phyloP scores from a whole-genome alignment of 1,139 yeast genomes.

The Saccharomycopsis phalli region DNA sequence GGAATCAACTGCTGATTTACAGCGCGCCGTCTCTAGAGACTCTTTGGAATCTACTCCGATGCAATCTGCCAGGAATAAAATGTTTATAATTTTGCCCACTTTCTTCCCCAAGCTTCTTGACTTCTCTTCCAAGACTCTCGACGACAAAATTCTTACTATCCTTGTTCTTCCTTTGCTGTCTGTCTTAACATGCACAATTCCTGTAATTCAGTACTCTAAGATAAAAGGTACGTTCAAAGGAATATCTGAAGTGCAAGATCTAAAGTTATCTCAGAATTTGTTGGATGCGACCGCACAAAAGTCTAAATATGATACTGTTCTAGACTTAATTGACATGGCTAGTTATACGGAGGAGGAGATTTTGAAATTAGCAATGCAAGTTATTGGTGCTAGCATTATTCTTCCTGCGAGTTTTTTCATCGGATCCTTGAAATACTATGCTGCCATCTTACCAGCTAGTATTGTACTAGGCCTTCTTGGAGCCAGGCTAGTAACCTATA shows the following conservation, averaged over 20 bases:
- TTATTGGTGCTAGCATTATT: conserved; percentile 22
- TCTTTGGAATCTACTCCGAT: background rate
- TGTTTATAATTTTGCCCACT: too few relatives aligned
- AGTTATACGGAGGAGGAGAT: conserved; percentile 10
- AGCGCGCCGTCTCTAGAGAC: background rate
- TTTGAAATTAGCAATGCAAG: conserved; percentile 21
- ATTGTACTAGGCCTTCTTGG: background rate
- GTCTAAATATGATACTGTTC: background rate
- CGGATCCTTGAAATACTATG: background rate
- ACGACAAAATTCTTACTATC: conserved; percentile 26
- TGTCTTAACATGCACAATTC: conserved; percentile 39
- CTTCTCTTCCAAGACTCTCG: conserved; percentile 22
- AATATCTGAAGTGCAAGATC: conserved; percentile 1
- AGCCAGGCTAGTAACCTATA: background rate
- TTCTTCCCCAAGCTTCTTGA: conserved; percentile 26
- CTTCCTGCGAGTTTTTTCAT: conserved; percentile 22
- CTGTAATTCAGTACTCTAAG: conserved; percentile 31
- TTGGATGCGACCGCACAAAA: background rate
- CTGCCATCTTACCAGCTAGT: background rate
- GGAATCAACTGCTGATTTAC: background rate
- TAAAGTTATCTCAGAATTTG: background rate
- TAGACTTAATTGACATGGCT: background rate
- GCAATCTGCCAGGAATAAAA: too few relatives aligned
- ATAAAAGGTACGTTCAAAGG: background rate
- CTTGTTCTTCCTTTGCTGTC: conserved; percentile 38